A percentile compares a stretch with the other conserved stretches of the same genome.
phyloP scores from a whole-genome alignment of 495 filamentous ascomycete genomes.

The Penicillium argentinense region DNA sequence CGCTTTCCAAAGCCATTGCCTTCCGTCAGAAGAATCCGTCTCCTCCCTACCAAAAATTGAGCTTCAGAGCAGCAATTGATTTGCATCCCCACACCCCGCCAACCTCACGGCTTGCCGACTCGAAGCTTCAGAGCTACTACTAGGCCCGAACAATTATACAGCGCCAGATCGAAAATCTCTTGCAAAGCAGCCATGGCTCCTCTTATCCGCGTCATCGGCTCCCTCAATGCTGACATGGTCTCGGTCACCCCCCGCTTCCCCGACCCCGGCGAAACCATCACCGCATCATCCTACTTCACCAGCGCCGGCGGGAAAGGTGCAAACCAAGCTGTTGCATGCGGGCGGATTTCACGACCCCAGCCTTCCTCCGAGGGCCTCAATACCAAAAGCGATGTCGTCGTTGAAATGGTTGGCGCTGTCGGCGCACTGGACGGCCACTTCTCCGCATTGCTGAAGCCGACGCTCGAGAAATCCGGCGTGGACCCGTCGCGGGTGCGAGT shows the following conservation, averaged over 20 bases:
- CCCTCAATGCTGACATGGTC: slow-evolving; percentile 90
- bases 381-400: slow-evolving; percentile 48
- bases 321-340: slow-evolving; percentile 88
- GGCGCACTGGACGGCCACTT: slow-evolving; percentile 59
- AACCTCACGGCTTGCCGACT: not conserved
- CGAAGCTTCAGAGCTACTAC: not conserved
- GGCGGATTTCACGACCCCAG: slow-evolving; percentile 57
- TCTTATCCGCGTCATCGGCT: slow-evolving; percentile 79
- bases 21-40: no score
- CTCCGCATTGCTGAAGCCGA: slow-evolving; percentile 35
- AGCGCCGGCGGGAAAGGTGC: slow-evolving; percentile 92
- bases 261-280: slow-evolving; percentile 81
- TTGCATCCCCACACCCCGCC: not conserved
- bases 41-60: not conserved
- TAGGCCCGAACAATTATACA: no score
- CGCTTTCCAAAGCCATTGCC: no score
- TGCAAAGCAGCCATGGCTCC: slow-evolving; percentile 37
- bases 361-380: slow-evolving; percentile 20
- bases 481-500: slow-evolving; percentile 55
- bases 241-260: slow-evolving; percentile 84
- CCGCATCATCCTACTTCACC: slow-evolving; percentile 70
- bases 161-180: not conserved
- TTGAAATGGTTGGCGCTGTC: slow-evolving; percentile 83
- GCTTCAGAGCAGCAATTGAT: not conserved
- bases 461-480: slow-evolving; percentile 60